Evolutionary conservation across 1,284 basidiomycete genomes (phyloP).

Genomic region (Sanghuangporus weigelae): DNA sequence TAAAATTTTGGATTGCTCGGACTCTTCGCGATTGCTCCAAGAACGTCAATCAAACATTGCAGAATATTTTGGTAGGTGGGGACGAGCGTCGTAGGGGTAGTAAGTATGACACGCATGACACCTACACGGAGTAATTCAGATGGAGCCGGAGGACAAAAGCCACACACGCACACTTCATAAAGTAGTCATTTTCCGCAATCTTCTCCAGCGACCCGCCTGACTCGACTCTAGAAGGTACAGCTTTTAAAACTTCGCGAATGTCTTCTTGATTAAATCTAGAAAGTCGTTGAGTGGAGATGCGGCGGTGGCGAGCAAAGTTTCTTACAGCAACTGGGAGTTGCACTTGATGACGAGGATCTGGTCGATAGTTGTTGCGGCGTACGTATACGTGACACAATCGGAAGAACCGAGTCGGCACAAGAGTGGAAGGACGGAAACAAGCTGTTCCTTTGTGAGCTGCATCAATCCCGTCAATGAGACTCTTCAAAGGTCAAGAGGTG

Average conservation of each 20-base stretch:
- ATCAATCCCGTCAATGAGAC: neutral
- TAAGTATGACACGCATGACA: constrained; percentile 89
- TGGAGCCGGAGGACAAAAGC: neutral
- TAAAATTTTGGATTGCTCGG: constrained; percentile 97
- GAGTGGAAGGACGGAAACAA: constrained; percentile 86
- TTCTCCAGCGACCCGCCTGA: constrained; percentile 82
- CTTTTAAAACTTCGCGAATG: constrained; percentile 78
- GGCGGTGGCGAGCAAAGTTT: constrained; percentile 18
- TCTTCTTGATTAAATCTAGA: constrained; percentile 82
- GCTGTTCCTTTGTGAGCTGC: constrained; percentile 91
- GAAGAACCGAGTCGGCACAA: constrained; percentile 75
- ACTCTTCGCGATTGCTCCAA: constrained; percentile 88
- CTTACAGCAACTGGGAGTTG: constrained; percentile 62
- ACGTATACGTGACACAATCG: constrained; percentile 86
- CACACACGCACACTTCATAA: constrained; percentile 84
- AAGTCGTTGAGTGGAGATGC: constrained; percentile 12
- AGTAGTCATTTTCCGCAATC: constrained; percentile 95
- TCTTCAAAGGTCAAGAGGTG: neutral
- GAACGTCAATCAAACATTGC: constrained; percentile 72
- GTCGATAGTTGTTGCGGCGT: constrained; percentile 88
- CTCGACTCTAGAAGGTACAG: constrained; percentile 80
- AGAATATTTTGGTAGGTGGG: constrained; percentile 69
- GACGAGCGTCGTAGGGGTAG: constrained; percentile 74
- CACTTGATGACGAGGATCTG: constrained; percentile 85
- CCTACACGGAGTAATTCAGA: constrained; percentile 52